Evolutionary conservation across 2,329 filamentous ascomycete genomes (phyloP).

Genomic region (Hyphodiscus sp.): DNA sequence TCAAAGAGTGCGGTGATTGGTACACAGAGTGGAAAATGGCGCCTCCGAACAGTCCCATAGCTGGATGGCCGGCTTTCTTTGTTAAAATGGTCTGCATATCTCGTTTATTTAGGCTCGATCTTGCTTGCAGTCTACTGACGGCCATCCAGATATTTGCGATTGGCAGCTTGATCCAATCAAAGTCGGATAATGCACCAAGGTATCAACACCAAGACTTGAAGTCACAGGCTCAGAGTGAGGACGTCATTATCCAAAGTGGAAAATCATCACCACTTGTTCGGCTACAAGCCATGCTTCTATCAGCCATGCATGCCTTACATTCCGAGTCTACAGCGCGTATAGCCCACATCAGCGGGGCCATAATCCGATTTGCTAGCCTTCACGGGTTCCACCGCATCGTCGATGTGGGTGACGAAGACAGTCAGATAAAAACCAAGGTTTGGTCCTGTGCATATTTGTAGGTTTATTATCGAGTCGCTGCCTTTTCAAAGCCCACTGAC

Average conservation of each 20-base stretch:
- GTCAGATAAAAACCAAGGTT: constrained; percentile 8
- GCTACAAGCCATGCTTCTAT: constrained; percentile 12
- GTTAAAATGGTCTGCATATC: constrained; percentile 5
- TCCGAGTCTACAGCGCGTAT: constrained; percentile 9
- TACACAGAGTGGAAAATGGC: constrained; percentile 11
- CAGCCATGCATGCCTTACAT: constrained; percentile 13
- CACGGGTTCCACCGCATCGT: constrained; percentile 9
- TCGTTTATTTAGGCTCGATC: background rate
- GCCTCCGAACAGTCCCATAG: constrained; percentile 2
- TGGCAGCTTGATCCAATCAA: constrained; percentile 8
- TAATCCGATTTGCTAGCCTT: constrained; percentile 8
- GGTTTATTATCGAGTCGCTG: too few species aligned
- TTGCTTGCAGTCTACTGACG: background rate
- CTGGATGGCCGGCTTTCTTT: constrained; percentile 9
- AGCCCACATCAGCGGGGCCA: constrained; percentile 8
- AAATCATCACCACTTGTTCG: constrained; percentile 5
- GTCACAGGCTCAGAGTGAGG: constrained; percentile 10
- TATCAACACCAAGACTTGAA: constrained; percentile 13
- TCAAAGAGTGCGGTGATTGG: constrained; percentile 9
- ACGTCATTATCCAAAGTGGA: constrained; percentile 5
- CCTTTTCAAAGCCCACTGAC: background rate
- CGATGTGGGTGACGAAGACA: constrained; percentile 5
- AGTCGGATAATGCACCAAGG: constrained; percentile 7
- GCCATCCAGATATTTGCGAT: constrained; percentile 7
- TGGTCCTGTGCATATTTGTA: constrained; percentile 13